These are phyloP conservation scores for Solioccasus polychromus DNA, from an alignment of 768 basidiomycete species.

Conservation along the genomic window DNA sequence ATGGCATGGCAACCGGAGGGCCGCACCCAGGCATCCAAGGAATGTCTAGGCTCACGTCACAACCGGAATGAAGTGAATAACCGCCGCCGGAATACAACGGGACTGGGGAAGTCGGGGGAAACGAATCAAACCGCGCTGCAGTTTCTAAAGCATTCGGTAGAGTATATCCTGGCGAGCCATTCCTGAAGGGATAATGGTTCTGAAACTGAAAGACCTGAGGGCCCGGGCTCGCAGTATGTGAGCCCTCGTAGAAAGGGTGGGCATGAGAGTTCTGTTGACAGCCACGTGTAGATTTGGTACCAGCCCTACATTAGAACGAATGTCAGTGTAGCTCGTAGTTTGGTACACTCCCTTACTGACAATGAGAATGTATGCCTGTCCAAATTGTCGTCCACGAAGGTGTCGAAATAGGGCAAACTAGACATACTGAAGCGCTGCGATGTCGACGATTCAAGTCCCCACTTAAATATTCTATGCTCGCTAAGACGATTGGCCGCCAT, in stretches of 20 bases:
- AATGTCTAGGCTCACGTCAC: neutral
- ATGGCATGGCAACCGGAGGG: conserved; percentile 5
- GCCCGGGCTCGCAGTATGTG: neutral
- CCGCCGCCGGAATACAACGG: neutral
- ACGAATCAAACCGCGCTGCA: neutral
- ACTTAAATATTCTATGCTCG: conserved; percentile 12
- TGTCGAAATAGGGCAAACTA: no score
- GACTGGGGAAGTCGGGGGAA: neutral
- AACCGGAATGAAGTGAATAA: neutral
- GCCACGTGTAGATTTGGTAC: no score
- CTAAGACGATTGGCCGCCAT: conserved; percentile 14
- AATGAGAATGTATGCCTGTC: no score
- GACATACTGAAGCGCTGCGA: conserved; percentile 7
- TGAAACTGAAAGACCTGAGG: neutral
- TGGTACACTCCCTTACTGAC: no score
- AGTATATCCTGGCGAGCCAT: neutral
- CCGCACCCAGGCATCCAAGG: neutral
- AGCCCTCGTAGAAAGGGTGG: no score
- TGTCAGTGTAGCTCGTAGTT: no score
- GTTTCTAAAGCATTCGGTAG: no score
- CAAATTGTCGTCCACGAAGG: no score
- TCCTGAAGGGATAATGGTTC: no score
- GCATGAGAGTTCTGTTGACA: no score
- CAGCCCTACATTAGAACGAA: no score
- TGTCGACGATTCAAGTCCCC: neutral